These are phyloP conservation scores for Fusarium sp. DNA, from an alignment of 2,329 filamentous ascomycete genomes.

Conservation along the genomic window DNA sequence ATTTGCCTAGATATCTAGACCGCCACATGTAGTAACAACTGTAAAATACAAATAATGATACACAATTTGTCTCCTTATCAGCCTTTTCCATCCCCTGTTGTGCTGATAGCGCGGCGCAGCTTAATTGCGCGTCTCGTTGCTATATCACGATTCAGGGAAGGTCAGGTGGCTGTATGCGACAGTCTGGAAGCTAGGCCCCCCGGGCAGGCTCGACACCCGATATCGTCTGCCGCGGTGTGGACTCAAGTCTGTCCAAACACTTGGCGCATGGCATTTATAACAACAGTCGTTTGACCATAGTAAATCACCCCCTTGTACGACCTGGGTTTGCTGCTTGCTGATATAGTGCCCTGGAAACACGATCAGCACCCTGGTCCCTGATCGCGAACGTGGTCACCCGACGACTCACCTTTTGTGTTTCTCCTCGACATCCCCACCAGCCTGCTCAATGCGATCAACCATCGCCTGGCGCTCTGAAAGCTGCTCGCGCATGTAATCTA, in stretches of 20 bases:
- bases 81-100: conserved; percentile 11
- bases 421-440: conserved; percentile 70
- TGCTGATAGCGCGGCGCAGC: conserved; percentile 18
- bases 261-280: not conserved
- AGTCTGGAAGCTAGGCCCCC: not conserved
- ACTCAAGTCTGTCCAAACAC: not conserved
- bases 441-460: conserved; percentile 71
- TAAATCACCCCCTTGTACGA: conserved; percentile 37
- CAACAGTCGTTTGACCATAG: not conserved
- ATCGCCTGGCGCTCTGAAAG: conserved; percentile 71
- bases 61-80: conserved; percentile 12
- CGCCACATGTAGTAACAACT: conserved; percentile 14
- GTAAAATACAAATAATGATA: conserved; percentile 24
- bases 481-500: conserved; percentile 75
- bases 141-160: conserved; percentile 4
- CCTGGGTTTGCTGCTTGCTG: conserved; percentile 36
- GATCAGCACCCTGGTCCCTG: conserved; percentile 23
- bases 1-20: conserved; percentile 59
- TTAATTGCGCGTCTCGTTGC: conserved; percentile 17
- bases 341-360: conserved; percentile 38
- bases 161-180: conserved; percentile 4
- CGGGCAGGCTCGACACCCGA: not conserved
- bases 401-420: conserved; percentile 60
- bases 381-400: conserved; percentile 10
- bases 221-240: not conserved